Percentiles rank a stretch among this genome's conserved stretches.
Evolutionary conservation across 768 basidiomycete species (phyloP).

Genomic region (Tricholoma saponaceum): DNA sequence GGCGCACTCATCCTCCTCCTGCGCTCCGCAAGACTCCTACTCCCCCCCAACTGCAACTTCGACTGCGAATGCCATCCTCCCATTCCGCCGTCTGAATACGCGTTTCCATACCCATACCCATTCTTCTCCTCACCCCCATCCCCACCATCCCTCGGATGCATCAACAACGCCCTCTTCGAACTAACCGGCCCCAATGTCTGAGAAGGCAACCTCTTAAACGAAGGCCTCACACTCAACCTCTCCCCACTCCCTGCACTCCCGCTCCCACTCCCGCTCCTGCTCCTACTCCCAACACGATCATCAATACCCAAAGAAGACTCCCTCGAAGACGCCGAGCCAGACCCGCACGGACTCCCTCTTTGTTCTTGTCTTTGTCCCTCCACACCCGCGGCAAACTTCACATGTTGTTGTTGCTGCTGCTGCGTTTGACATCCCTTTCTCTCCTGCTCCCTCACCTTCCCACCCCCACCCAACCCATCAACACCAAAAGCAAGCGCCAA

Average conservation of each 20-base stretch:
- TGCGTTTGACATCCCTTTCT: neutral
- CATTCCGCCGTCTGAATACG: neutral
- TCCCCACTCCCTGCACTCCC: slow-evolving; percentile 22
- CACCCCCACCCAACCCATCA: neutral
- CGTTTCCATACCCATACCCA: neutral
- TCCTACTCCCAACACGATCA: slow-evolving; percentile 13
- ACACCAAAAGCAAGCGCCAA: slow-evolving; percentile 37
- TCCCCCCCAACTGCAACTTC: neutral
- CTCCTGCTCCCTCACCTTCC: neutral
- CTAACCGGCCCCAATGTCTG: slow-evolving; percentile 64
- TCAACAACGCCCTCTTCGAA: slow-evolving; percentile 48
- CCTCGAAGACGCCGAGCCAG: slow-evolving; percentile 17
- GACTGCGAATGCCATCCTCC: neutral
- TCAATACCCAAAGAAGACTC: slow-evolving; percentile 30
- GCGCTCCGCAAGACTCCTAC: slow-evolving; percentile 20
- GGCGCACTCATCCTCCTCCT: slow-evolving; percentile 33
- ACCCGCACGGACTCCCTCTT: neutral
- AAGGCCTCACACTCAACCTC: slow-evolving; percentile 38
- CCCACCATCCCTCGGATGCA: slow-evolving; percentile 20
- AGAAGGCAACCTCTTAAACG: slow-evolving; percentile 71
- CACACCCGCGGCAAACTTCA: neutral
- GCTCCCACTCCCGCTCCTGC: slow-evolving; percentile 11
- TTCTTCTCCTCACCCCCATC: neutral
- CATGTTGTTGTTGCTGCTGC: slow-evolving; percentile 1
- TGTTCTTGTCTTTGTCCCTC: neutral